Base-by-base conservation (phyloP, 2,329 filamentous ascomycete genomes). In the Aureobasidium subglaciale region DNA sequence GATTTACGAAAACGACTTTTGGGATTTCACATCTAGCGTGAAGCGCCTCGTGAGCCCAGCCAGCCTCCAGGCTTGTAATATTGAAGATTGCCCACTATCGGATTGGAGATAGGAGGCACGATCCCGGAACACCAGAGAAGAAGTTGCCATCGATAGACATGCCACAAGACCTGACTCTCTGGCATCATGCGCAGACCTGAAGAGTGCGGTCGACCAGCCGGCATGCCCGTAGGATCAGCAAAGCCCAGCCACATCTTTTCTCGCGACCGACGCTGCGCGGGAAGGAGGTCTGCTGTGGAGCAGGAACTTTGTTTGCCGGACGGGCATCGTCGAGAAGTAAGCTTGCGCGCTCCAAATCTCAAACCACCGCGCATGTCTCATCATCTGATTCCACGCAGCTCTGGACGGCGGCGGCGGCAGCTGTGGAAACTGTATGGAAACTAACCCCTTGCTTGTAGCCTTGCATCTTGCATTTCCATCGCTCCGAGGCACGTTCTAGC, bases 331-430 rank as follows among this genome's bases (percentile, higher is more conserved):
- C 41, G 25, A 43, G 41, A 43, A 27, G 41, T 24, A 29, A 27
- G 40, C 40, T 42, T 27, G 35, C 16, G 11, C 35, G 6, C 18
- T 41, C 13, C 42, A 11, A 22, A 45, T 30, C 16, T 37, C 45
- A 49, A 48, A 48, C 43, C 43, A 30, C 29, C 30, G 43, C 30
- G 43, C 43, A 48, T 48, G 43, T 48, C 43, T 48, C 41, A 45
- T 45, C 25, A 25, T 45, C 41, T 30, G 10, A 45, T 45, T 45
- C 16, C 9, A 45, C 40, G 24, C 4, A 45, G 20, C 18, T 18
- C 38, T 27, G 4, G 41, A 10, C 41, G 27, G 15, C n/a, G 9
- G 22, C 25, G 25, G 7, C 24, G 22, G 18, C n/a, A 27, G 40
- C 27, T n/a, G 24, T 20, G 41, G 25, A 25, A 24, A 30, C 7